These are phyloP conservation scores for Zychaea mexicana DNA, from an alignment of 371 early-diverging fungal genomes.

Conservation along the genomic window DNA sequence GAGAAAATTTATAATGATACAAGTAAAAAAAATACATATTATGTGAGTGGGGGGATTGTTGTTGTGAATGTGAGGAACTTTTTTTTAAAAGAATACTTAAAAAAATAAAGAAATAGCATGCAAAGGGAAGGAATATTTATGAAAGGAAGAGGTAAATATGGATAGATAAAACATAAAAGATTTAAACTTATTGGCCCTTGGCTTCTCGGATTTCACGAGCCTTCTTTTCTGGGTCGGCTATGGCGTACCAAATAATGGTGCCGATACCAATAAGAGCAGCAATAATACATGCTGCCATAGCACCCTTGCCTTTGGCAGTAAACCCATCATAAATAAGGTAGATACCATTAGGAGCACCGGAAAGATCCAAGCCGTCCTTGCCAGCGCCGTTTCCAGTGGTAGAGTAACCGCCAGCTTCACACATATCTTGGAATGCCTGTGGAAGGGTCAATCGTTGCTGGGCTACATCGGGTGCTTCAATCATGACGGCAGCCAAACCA, in stretches of 20 bases:
- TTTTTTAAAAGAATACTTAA: neutral
- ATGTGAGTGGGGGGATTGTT: neutral
- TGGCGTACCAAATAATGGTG: conserved; percentile 73
- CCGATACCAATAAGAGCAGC: conserved; percentile 72
- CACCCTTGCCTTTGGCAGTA: conserved; percentile 67
- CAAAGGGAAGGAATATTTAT: neutral
- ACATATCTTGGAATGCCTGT: conserved; percentile 47
- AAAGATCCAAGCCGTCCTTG: conserved; percentile 57
- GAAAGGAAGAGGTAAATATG: conserved; percentile 1
- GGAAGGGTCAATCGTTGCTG: conserved; percentile 44
- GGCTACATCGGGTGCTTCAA: conserved; percentile 67
- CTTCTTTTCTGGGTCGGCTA: conserved; percentile 28
- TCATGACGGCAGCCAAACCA: conserved; percentile 59
- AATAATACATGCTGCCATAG: conserved; percentile 68
- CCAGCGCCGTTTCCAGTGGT: conserved; percentile 74
- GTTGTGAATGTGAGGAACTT: neutral
- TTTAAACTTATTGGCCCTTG: neutral
- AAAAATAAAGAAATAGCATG: neutral
- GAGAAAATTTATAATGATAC: neutral
- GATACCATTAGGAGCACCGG: conserved; percentile 56
- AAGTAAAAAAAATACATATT: neutral
- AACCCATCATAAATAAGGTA: conserved; percentile 54
- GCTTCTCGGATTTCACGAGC: conserved; percentile 20
- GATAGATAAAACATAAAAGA: neutral
- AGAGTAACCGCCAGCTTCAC: conserved; percentile 55